Percentiles rank a stretch among this genome's conserved stretches.
Conservation (phyloP, 2,329 filamentous ascomycete species). For the Colletotrichum tofieldiae region DNA sequence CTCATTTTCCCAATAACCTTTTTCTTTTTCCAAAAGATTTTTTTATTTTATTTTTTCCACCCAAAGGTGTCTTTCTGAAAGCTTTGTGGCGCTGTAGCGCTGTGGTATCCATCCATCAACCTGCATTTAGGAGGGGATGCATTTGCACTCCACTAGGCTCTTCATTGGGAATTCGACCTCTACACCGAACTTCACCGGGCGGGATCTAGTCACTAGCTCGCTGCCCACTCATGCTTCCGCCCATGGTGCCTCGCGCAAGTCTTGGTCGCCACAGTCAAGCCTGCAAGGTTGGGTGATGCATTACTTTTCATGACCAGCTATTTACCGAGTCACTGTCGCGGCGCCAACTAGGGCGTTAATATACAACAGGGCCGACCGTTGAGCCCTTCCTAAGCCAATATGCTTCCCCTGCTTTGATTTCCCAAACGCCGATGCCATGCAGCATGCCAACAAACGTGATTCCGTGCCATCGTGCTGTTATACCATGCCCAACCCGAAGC, state of each 20-base stretch:
- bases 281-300: constrained; percentile 14
- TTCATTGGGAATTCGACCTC: too few relatives aligned
- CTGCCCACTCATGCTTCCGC: background rate
- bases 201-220: background rate
- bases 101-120: background rate
- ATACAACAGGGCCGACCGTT: constrained; percentile 30
- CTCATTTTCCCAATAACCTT: too few relatives aligned
- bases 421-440: constrained; percentile 55
- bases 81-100: too few relatives aligned
- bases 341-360: constrained; percentile 15
- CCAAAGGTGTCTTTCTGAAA: too few relatives aligned
- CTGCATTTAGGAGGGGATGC: too few relatives aligned
- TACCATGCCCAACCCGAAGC: constrained; percentile 33
- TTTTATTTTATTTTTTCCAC: too few relatives aligned
- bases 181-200: background rate
- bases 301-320: constrained; percentile 25
- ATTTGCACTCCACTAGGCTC: too few relatives aligned
- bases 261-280: background rate
- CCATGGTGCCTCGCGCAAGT: background rate
- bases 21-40: too few relatives aligned
- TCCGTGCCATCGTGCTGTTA: constrained; percentile 41
- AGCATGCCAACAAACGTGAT: constrained; percentile 47
- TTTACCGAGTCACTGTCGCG: background rate
- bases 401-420: constrained; percentile 40
- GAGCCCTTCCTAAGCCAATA: constrained; percentile 38